Evolutionary conservation across 202 grass and related monocot species (phyloP), one percentile per base, ranked within the genome.

Genomic region (Dendrocalamus latiflorus): DNA sequence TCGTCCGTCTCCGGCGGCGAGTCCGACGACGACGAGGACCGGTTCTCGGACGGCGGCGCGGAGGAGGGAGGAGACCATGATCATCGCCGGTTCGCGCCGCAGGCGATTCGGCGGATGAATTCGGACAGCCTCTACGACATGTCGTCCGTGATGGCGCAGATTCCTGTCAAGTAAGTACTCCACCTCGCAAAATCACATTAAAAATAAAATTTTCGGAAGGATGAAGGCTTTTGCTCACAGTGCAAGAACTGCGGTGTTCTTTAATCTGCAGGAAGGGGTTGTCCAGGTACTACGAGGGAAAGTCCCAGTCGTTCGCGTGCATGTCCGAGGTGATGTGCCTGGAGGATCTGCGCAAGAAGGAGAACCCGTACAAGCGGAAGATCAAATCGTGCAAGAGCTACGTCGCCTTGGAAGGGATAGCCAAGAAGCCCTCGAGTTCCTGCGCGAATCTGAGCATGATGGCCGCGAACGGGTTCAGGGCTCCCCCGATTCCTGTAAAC

Each of bases 301-400:
- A 91, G 73, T 94, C 92, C 0, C 92, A 94, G 82, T 92, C 92
- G 22, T 97, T 97, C 88, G 86, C 94, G 75, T 91, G 87, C 74
- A 83, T 94, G 81, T 85, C 88, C 37, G 75, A 86, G 69, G 92
- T 89, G 77, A 79, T 68, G 70, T 80, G 78, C 74, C 69, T 97
- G 65, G 92, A 97, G 70, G 94, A 97, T 79, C 78, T 94, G 74
- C 86, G 81, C 25, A 94, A 97, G 90, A 91, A 91, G 70, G 92
- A 97, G 76, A 92, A 66, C 62, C 78, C 86, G 10, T 76, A 53
- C 45, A 81, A 82, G 79, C 85, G 76, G 86, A 92, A 80, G 84
- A 65, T 91, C 43, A 93, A 93, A 80, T 71, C 92, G 22, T 93
- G 77, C 86, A 93, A 88, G 78, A 89, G 92, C 69, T 88, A 89